These are phyloP conservation scores for Tetrapisispora arboricola DNA, from an alignment of 805 yeast genomes.

Conservation along the genomic window DNA sequence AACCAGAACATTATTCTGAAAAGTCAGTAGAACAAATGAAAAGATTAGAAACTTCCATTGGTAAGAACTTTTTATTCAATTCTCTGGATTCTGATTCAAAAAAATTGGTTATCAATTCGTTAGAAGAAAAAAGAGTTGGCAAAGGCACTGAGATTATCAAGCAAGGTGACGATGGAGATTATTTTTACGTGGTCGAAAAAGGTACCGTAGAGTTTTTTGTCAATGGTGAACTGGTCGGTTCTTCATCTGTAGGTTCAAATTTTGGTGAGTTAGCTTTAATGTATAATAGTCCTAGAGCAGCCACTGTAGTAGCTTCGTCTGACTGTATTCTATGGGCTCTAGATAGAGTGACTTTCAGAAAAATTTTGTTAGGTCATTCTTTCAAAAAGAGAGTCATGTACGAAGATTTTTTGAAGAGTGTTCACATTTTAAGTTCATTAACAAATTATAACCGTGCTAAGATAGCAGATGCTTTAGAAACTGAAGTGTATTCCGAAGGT, in stretches of 20 bases:
- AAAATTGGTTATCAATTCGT: slow-evolving; percentile 70
- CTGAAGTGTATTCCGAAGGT: slow-evolving; percentile 62
- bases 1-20: slow-evolving; percentile 48
- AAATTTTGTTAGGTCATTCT: slow-evolving; percentile 83
- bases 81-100: slow-evolving; percentile 72
- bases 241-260: slow-evolving; percentile 77
- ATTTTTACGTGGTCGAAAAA: slow-evolving; percentile 10
- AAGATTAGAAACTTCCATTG: slow-evolving; percentile 61
- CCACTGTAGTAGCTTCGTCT: slow-evolving; percentile 69
- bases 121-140: slow-evolving; percentile 57
- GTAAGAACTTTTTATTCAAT: slow-evolving; percentile 74
- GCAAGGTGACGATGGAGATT: slow-evolving; percentile 17
- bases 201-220: slow-evolving; percentile 79
- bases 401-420: slow-evolving; percentile 78
- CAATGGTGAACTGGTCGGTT: slow-evolving; percentile 52
- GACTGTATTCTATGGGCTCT: slow-evolving; percentile 82
- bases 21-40: slow-evolving; percentile 52
- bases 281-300: slow-evolving; percentile 97
- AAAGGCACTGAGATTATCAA: slow-evolving; percentile 41
- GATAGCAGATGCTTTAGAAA: slow-evolving; percentile 87
- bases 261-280: slow-evolving; percentile 96
- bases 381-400: slow-evolving; percentile 83
- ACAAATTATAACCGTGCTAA: slow-evolving; percentile 77
- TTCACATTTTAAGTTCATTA: slow-evolving; percentile 66
- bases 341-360: slow-evolving; percentile 86